Base-by-base conservation (phyloP, 495 filamentous ascomycete species). In the Diplogelasinospora grovesii region DNA sequence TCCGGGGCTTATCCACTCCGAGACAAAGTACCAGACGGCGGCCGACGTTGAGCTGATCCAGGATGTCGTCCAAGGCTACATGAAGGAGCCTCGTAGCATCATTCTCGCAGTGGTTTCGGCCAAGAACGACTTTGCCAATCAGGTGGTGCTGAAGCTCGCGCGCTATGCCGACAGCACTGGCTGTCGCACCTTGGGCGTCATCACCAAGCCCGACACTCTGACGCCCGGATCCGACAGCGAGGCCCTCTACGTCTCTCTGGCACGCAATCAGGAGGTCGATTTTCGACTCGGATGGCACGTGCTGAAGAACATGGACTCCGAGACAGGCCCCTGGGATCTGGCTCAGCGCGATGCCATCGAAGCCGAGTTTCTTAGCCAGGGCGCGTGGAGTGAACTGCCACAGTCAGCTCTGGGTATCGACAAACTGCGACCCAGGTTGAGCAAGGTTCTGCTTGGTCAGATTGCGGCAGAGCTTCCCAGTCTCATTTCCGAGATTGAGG, bases 181-280 rank as follows among this genome's bases (percentile, higher is more conserved):
- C 21, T 71, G 76, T 49, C 75, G 87, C 31, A 92, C 86, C 4
- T 75, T 94, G 33, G 87, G 86, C 51, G 81, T 94, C 43, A 73
- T 94, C 55, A 92, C 85, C 36, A 94, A 94, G 65, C 85, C 89
- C 8, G 87, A 92, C 61, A 63, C 61, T 0, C 58, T 84, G 1
- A 38, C 47, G n/a, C 34, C 57, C 0, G 68, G 70, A 1, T 75
- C 73, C 7, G 56, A 52, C 3, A 71, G 56, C 10, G 74, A 86
- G 40, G 42, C 39, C 0, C 49, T 50, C 5, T 86, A 71, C 45
- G 39, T 85, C 1, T 50, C 69, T 0, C 59, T 84, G 0, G 69
- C 78, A 0, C 53, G 60, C 20, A 89, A 88, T 44, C 62, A 74
- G 21, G 73, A 86, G 36, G 60, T 81, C 11, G 56, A 53, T 18